Conservation (phyloP, 176 grass and related monocot genomes). For the Oryza meridionalis region DNA sequence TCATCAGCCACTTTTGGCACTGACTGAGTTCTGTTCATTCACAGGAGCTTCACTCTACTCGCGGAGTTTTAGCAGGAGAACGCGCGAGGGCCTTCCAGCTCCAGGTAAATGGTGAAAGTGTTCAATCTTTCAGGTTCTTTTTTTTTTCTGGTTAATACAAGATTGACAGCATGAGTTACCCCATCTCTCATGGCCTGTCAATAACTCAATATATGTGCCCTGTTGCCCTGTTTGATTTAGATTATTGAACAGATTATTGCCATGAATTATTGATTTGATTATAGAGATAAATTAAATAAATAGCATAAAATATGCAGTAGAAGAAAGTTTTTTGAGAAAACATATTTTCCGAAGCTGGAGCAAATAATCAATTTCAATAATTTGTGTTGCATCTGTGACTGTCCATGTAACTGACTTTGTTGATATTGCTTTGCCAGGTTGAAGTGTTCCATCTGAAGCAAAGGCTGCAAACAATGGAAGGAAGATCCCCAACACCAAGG, state of each 20-base stretch:
- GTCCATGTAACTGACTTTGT: slow-evolving; percentile 6
- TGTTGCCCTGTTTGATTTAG: neutral
- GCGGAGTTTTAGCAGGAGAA: slow-evolving; percentile 80
- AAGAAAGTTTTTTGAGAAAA: too few relatives aligned
- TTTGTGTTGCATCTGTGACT: slow-evolving; percentile 1
- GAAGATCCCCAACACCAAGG: slow-evolving; percentile 71
- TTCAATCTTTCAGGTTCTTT: neutral
- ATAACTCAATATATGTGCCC: neutral
- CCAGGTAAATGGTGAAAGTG: slow-evolving; percentile 58
- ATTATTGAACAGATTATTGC: too few relatives aligned
- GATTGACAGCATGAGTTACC: neutral
- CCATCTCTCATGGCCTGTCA: neutral
- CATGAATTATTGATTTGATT: too few relatives aligned
- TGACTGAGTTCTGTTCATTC: neutral
- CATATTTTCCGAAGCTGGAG: too few relatives aligned
- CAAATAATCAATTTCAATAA: too few relatives aligned
- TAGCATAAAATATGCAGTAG: too few relatives aligned
- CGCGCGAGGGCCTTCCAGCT: slow-evolving; percentile 76
- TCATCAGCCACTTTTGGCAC: neutral
- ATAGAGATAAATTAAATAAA: too few relatives aligned
- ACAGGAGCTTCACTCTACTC: slow-evolving; percentile 82
- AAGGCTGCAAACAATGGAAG: slow-evolving; percentile 74
- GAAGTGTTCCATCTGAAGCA: slow-evolving; percentile 93
- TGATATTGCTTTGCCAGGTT: slow-evolving; percentile 53
- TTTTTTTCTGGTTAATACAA: slow-evolving; percentile 5